phyloP scores from a whole-genome alignment of 2,329 filamentous ascomycete genomes.

The Microcyclosporella mali region DNA sequence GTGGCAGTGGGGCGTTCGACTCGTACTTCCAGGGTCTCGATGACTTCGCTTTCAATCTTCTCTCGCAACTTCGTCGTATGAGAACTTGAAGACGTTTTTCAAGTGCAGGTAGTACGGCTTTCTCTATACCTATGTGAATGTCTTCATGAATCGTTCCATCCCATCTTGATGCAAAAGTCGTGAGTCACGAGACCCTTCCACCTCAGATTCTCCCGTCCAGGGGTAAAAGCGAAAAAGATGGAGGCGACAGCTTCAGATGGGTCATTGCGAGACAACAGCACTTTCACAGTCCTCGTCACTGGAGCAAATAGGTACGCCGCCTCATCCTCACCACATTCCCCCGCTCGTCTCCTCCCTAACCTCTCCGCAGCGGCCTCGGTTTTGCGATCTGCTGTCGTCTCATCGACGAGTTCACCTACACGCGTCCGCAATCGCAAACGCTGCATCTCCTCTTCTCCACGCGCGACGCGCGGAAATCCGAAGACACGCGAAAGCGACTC shows the following conservation, averaged over 20 bases:
- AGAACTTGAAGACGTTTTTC: too few relatives aligned
- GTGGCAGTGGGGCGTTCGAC: too few relatives aligned
- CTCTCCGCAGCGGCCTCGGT: constrained; percentile 65
- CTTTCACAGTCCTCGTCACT: constrained; percentile 63
- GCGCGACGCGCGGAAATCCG: constrained; percentile 66
- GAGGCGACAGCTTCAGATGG: constrained; percentile 2
- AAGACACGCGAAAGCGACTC: constrained; percentile 57
- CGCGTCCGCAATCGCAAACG: constrained; percentile 59
- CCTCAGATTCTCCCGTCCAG: too few relatives aligned
- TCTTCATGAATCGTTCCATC: too few relatives aligned
- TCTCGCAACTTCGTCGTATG: too few relatives aligned
- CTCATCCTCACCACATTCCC: too few relatives aligned
- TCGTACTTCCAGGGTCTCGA: too few relatives aligned
- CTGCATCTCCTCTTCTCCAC: constrained; percentile 81
- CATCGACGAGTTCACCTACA: constrained; percentile 80
- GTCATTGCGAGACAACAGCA: constrained; percentile 10
- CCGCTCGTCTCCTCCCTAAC: neutral
- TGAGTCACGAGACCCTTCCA: too few relatives aligned
- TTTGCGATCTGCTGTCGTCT: constrained; percentile 76
- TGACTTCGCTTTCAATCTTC: too few relatives aligned
- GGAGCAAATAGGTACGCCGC: constrained; percentile 71
- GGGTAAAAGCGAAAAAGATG: constrained; percentile 3
- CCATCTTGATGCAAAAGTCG: too few relatives aligned
- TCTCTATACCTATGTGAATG: too few relatives aligned
- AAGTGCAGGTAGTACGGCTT: too few relatives aligned